Base-by-base conservation (phyloP, 208 protist genomes). In the Phytomonas sp. region DNA sequence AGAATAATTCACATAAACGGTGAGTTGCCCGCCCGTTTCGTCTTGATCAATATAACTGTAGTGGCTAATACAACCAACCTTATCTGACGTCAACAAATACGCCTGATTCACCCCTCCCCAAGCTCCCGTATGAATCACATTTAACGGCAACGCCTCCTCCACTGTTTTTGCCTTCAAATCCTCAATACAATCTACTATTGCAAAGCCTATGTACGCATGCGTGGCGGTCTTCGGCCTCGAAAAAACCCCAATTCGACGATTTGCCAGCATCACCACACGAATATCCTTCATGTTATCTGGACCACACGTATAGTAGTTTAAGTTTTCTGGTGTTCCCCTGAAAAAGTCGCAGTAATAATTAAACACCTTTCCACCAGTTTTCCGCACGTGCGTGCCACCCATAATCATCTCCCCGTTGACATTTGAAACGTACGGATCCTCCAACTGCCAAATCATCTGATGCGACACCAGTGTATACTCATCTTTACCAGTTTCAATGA, bases 41-140 rank as follows among this genome's bases (percentile, higher is more conserved):
- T 71, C 75, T 45, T 82, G 82, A 73, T 70, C 71, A 73, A 81
- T 82, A 72, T 86, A 89, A 65, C 83, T 89, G 83, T 89, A 89
- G 72, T 89, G 83, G 26, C 80, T 80, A 49, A 89, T 83, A 75
- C 83, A 89, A 63, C 83, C 83, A n/a, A 89, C 60, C 75, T 85
- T 89, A 34, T 77, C 78, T 36, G 66, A 73, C 32, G 78, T 77
- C n/a, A 89, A 75, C 34, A 89, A 75, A 62, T 89, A 89, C 11
- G 80, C 75, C 76, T 89, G 83, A 71, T 89, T 89, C 19, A 89
- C 78, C 36, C 83, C 83, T 62, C 83, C 83, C 83, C 83, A 89
- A 32, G 78, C 74, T 34, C 83, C 83, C 30, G 75, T 42, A 60
- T 89, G 83, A 26, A 89, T 74, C 26, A 89, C 78, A 70, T 86